Evolutionary conservation across 306 rosid species (phyloP), one percentile per base, ranked within the genome.

Genomic region (Alnus rubra): DNA sequence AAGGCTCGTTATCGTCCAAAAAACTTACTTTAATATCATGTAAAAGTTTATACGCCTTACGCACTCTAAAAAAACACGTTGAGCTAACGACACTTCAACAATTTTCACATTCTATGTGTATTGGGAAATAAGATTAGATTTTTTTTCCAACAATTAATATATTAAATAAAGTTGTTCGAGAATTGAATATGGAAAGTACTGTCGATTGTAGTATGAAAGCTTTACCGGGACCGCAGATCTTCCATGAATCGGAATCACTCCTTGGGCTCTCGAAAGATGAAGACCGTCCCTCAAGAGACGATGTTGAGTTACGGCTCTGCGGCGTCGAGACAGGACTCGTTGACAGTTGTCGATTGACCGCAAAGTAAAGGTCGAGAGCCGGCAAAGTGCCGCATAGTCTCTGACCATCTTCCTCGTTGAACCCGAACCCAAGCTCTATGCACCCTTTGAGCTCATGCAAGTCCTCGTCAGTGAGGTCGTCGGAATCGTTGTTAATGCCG

Each of bases 381-480:
- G 99, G 99, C 82, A 95, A 85, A 3, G 99, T 95, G 44, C 84
- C 81, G 60, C 97, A 88, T 2, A 95, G 69, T 23, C 53, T 82
- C 31, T 93, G 98, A 2, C 96, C 97, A 11, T 91, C 91, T 76
- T 93, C 99, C 53, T 95, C 99, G 4, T 90, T 93, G 84, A 95
- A 95, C 28, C 98, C 98, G 49, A 95, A 95, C 30, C 99, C 99
- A 5, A 95, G 85, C 74, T 95, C 98, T 30, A 95, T 95, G 18
- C 88, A 88, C 0, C 98, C 99, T 78, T 88, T 95, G 0, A 95
- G 97, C 84, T 95, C 99, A 4, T 81, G 45, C 5, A 92, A 74
- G 35, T 95, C 99, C 50, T 91, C 99, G 35, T 93, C 97, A 0
- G 92, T 88, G 2, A 92, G 23, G 62, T 88, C 86, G 4, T 77